phyloP scores from a whole-genome alignment of 1,284 basidiomycete genomes.

The Pyrrhoderma noxium region DNA sequence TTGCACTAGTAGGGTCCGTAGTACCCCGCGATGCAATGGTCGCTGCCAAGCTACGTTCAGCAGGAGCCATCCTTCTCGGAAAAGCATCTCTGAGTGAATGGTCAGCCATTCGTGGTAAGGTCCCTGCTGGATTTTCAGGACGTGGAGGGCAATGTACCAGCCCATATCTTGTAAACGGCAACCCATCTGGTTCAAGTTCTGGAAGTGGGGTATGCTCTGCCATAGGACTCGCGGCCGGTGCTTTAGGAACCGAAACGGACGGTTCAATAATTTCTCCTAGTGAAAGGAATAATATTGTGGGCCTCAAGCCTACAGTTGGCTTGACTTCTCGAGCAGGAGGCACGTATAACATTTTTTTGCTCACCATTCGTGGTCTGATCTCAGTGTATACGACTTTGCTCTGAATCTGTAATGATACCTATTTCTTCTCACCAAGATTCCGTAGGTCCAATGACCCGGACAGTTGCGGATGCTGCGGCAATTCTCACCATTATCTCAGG shows the following conservation, averaged over 20 bases:
- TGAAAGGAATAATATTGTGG: slow-evolving; percentile 39
- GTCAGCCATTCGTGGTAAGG: slow-evolving; percentile 2
- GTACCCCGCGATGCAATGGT: slow-evolving; percentile 58
- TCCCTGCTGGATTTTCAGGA: slow-evolving; percentile 33
- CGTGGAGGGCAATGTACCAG: slow-evolving; percentile 35
- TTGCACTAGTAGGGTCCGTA: slow-evolving; percentile 47
- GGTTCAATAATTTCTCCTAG: slow-evolving; percentile 28
- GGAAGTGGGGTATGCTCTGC: slow-evolving; percentile 20
- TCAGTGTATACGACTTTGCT: background rate
- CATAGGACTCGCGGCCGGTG: slow-evolving; percentile 20
- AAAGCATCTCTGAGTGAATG: slow-evolving; percentile 13
- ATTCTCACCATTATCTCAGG: slow-evolving; percentile 40
- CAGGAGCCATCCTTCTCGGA: slow-evolving; percentile 61
- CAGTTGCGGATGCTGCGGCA: slow-evolving; percentile 38
- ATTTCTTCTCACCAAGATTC: slow-evolving; percentile 45
- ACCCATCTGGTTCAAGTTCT: slow-evolving; percentile 27
- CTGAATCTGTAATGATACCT: slow-evolving; percentile 34
- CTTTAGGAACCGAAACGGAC: slow-evolving; percentile 22
- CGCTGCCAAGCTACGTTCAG: slow-evolving; percentile 49
- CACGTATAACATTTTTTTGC: slow-evolving; percentile 20
- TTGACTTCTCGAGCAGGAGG: slow-evolving; percentile 43
- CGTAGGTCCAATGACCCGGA: slow-evolving; percentile 41
- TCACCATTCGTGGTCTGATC: background rate
- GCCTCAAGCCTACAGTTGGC: slow-evolving; percentile 47
- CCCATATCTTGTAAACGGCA: slow-evolving; percentile 32